Evolutionary conservation across 2,329 filamentous ascomycete species (phyloP), one percentile per base, ranked within the genome.

Genomic region (Venturia carpophila): DNA sequence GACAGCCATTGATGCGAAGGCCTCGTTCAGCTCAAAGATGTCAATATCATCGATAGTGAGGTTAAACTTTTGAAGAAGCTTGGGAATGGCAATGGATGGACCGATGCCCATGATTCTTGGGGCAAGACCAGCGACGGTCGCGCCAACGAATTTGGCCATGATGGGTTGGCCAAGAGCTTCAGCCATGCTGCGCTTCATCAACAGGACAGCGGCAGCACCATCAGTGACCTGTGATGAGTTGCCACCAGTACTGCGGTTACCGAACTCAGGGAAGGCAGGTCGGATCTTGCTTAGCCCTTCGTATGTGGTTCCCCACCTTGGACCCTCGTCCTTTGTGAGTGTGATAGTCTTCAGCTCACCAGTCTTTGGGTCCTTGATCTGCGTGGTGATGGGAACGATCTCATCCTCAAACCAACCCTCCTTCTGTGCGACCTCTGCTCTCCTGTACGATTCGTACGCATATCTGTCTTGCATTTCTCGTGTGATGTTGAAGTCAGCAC

Each of bases 31-130:
- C 83, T 97, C 94, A 70, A 93, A 82, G 43, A 97, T 83, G 73
- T 99, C 94, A 68, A 94, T 84, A 71, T 97, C 94, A 66, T 88
- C 84, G 64, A 96, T 80, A 30, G 83, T 84, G 67, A 99, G 78
- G 77, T 88, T 86, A 83, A 88, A 87, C 79, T 94, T 88, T 73
- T 78, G 78, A 58, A 99, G 84, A 39, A 99, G 86, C 84, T 99
- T 99, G 68, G 85, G 85, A 67, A 87, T 85, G 24, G 84, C 85
- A 69, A 85, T 77, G 55, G 86, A 86, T 43, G 90, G 90, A 65
- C 90, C 90, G 70, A 97, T 96, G 69, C 93, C 94, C 94, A 99
- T 99, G 79, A 99, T 92, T 69, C 94, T 85, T 6, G 94, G 94
- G 0, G 94, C 86, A 5, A 97, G 85, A 71, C 94, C 94, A 47